Conservation (phyloP, 768 basidiomycete species). For the Termitomyces eurrhizus region DNA sequence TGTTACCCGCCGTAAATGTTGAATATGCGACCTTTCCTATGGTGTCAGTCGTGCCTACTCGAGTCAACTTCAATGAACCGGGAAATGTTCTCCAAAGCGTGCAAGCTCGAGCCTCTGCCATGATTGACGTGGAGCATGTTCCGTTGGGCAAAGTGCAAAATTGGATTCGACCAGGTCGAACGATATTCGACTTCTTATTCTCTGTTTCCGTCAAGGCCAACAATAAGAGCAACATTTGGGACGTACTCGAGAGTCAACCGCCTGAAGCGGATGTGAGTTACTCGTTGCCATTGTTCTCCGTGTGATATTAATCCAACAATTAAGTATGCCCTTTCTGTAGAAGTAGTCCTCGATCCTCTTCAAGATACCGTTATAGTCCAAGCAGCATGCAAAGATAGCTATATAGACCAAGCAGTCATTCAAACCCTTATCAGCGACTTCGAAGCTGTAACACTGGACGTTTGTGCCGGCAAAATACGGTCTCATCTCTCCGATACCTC, state of each 20-base stretch:
- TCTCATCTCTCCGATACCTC: not conserved
- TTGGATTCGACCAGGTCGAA: constrained; percentile 29
- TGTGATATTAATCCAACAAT: not conserved
- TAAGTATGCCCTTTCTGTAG: constrained; percentile 29
- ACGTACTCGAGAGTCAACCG: constrained; percentile 24
- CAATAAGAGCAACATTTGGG: constrained; percentile 20
- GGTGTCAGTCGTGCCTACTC: constrained; percentile 27
- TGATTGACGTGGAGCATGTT: constrained; percentile 29
- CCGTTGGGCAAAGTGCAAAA: constrained; percentile 27
- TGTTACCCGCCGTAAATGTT: constrained; percentile 26
- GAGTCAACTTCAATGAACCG: constrained; percentile 21
- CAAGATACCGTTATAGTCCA: constrained; percentile 21
- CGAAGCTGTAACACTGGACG: constrained; percentile 17
- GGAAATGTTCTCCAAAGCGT: constrained; percentile 19
- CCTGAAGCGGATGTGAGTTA: constrained; percentile 29
- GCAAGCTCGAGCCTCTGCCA: constrained; percentile 23
- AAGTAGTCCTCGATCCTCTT: constrained; percentile 23
- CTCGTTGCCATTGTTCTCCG: not conserved
- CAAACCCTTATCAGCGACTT: constrained; percentile 19
- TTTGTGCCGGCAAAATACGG: constrained; percentile 6
- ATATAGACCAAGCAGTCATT: constrained; percentile 10
- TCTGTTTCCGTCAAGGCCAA: constrained; percentile 25
- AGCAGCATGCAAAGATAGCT: constrained; percentile 23
- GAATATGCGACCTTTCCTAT: constrained; percentile 26
- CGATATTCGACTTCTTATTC: constrained; percentile 28